A percentile compares a stretch with the other conserved stretches of the same genome.
These are phyloP conservation scores for Neofusicoccum laricinum DNA, from an alignment of 2,329 filamentous ascomycete genomes.

Conservation along the genomic window DNA sequence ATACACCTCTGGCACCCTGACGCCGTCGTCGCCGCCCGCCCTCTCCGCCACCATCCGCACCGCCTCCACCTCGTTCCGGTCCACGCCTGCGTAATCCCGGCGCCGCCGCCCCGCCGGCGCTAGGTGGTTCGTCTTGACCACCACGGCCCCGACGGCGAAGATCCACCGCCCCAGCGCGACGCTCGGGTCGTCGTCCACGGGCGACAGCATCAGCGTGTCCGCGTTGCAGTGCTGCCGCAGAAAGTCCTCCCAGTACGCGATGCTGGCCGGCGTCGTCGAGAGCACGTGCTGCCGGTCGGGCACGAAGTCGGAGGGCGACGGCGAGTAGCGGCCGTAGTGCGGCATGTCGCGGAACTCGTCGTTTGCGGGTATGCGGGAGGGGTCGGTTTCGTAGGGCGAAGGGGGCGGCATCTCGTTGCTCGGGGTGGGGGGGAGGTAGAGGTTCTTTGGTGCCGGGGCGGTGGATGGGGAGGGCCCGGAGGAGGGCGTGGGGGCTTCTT, in stretches of 20 bases:
- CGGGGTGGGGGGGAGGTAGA: not conserved
- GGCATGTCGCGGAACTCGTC: slow-evolving; percentile 18
- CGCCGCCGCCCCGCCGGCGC: slow-evolving; percentile 2
- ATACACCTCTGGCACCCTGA: slow-evolving; percentile 29
- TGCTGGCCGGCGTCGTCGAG: slow-evolving; percentile 8
- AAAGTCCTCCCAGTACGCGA: slow-evolving; percentile 18
- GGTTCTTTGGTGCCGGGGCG: not conserved
- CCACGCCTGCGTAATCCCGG: slow-evolving; percentile 40
- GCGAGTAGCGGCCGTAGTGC: slow-evolving; percentile 19
- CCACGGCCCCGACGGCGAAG: slow-evolving; percentile 19
- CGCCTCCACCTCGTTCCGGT: slow-evolving; percentile 42
- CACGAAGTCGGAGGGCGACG: slow-evolving; percentile 16
- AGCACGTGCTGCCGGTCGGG: slow-evolving; percentile 14
- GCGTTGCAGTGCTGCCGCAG: slow-evolving; percentile 4
- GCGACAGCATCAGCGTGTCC: slow-evolving; percentile 16
- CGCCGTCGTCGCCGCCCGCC: slow-evolving; percentile 22
- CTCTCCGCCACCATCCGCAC: slow-evolving; percentile 28
- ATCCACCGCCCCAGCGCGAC: slow-evolving; percentile 16
- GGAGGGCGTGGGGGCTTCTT: not conserved
- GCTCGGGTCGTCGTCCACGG: not conserved
- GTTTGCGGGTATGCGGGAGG: slow-evolving; percentile 1
- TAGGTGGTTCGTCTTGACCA: slow-evolving; percentile 20
- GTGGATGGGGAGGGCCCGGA: not conserved
- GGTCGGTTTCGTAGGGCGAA: slow-evolving; percentile 18
- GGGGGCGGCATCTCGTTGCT: not conserved